Percentiles rank a stretch among this genome's conserved stretches.
These are phyloP conservation scores for Colletotrichum paranaense DNA, from an alignment of 2,329 filamentous ascomycete genomes.

Conservation along the genomic window DNA sequence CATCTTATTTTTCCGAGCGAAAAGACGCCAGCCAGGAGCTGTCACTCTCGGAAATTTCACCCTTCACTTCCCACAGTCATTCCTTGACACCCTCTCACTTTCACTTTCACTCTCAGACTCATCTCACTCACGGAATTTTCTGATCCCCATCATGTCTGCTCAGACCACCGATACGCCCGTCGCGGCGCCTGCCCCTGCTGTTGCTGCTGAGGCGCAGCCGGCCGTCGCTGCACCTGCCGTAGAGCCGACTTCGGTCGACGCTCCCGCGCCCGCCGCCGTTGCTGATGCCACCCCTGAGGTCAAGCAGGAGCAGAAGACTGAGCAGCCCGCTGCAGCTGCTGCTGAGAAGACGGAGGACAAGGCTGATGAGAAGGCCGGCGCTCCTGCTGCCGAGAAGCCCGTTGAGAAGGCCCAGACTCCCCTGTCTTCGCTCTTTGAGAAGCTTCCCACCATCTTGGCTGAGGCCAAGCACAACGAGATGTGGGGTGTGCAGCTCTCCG, in stretches of 20 bases:
- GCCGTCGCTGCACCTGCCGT: conserved; percentile 36
- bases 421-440: conserved; percentile 67
- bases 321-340: conserved; percentile 35
- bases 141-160: conserved; percentile 42
- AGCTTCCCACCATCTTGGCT: conserved; percentile 67
- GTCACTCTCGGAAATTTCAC: neutral
- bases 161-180: conserved; percentile 35
- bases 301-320: conserved; percentile 12
- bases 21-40: neutral
- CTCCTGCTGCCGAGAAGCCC: conserved; percentile 25
- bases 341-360: conserved; percentile 46
- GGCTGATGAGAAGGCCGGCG: conserved; percentile 33
- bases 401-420: conserved; percentile 44
- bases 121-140: neutral
- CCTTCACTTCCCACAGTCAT: neutral
- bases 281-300: conserved; percentile 38
- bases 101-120: neutral
- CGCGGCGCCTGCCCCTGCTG: conserved; percentile 4
- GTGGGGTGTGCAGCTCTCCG: conserved; percentile 81
- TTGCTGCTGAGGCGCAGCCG: conserved; percentile 7
- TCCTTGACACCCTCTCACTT: neutral
- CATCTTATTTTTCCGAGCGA: neutral
- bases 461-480: conserved; percentile 78
- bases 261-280: conserved; percentile 26
- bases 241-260: conserved; percentile 28